Conservation (phyloP, 2,329 filamentous ascomycete genomes). For the Laburnicola sp. region DNA sequence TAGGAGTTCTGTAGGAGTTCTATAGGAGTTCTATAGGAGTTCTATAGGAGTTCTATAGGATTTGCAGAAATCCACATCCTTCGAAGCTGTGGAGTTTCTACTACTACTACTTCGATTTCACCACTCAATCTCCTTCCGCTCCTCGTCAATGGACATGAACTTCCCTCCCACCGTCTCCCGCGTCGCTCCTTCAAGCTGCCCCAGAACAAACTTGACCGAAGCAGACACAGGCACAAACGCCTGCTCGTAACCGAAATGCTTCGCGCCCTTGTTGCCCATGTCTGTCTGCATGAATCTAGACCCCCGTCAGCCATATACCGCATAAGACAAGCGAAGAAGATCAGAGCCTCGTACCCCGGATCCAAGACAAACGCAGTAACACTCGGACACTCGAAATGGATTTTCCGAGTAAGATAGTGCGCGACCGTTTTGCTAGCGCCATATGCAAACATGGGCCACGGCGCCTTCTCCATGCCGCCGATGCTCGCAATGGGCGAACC, state of each 20-base stretch:
- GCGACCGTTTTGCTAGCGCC: slow-evolving; percentile 2
- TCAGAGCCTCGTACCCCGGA: neutral
- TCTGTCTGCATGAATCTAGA: slow-evolving; percentile 4
- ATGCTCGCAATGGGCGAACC: slow-evolving; percentile 4
- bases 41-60: no score
- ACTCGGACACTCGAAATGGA: neutral
- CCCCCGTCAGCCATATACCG: neutral
- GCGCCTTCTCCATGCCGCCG: neutral
- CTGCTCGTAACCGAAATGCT: slow-evolving; percentile 2
- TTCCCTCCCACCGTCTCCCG: neutral
- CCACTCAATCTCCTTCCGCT: neutral
- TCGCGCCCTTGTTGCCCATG: neutral
- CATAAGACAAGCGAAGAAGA: neutral
- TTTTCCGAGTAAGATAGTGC: slow-evolving; percentile 3
- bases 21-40: no score
- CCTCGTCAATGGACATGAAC: neutral
- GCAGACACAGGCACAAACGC: neutral
- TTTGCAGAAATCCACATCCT: no score
- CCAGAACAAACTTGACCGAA: neutral
- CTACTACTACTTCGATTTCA: no score
- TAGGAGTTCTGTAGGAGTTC: no score
- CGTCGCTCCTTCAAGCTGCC: neutral
- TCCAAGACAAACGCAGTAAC: slow-evolving; percentile 2
- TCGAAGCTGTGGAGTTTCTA: no score
- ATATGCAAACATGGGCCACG: slow-evolving; percentile 5